Conservation (phyloP, 495 filamentous ascomycete genomes). For the Pseudotulostoma volvatum region DNA sequence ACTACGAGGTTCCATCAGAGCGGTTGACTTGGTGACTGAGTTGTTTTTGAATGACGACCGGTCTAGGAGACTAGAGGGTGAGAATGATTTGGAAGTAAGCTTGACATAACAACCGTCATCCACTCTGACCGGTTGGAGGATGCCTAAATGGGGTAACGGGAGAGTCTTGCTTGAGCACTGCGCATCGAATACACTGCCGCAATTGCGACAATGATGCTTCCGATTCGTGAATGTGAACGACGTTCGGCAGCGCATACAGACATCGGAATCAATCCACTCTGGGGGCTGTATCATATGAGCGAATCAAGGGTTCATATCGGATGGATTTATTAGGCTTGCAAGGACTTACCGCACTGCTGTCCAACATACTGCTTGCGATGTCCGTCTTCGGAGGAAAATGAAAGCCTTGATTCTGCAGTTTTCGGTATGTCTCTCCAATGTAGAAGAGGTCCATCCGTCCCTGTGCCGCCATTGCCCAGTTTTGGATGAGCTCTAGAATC, state of each 20-base stretch:
- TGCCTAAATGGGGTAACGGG: constrained; percentile 82
- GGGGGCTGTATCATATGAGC: constrained; percentile 64
- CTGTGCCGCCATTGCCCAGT: constrained; percentile 82
- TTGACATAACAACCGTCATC: constrained; percentile 91
- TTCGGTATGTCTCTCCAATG: constrained; percentile 70
- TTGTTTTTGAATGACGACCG: constrained; percentile 33
- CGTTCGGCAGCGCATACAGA: constrained; percentile 95
- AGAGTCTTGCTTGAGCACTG: constrained; percentile 81
- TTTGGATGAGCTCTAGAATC: constrained; percentile 83
- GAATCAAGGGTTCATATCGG: too few species aligned
- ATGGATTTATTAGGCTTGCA: not conserved
- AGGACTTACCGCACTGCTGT: constrained; percentile 76
- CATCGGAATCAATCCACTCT: constrained; percentile 95
- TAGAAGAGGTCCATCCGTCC: constrained; percentile 71
- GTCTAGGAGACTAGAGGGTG: constrained; percentile 26
- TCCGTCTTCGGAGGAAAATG: constrained; percentile 77
- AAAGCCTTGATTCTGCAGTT: constrained; percentile 68
- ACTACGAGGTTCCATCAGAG: constrained; percentile 70
- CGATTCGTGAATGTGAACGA: constrained; percentile 94
- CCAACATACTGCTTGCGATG: constrained; percentile 86
- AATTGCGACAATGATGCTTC: constrained; percentile 96
- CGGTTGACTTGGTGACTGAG: constrained; percentile 29
- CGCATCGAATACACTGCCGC: constrained; percentile 89
- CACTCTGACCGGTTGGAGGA: constrained; percentile 81
- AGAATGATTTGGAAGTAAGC: constrained; percentile 52